These are phyloP conservation scores for Sideroxylon spinosum DNA, from an alignment of 179 eudicot genomes.

Conservation along the genomic window DNA sequence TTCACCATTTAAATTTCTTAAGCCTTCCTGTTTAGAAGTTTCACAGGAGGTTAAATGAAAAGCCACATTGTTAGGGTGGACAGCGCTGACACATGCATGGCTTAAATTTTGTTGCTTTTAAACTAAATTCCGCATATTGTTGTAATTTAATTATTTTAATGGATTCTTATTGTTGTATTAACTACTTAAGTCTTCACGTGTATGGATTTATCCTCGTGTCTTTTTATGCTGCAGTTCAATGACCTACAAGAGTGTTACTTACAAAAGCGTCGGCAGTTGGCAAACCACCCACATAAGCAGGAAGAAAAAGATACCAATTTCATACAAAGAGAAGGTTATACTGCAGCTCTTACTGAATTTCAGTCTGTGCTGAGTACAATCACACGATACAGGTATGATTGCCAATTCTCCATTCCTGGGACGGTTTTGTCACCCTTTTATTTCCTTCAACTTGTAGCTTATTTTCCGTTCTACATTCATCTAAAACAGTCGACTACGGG, in stretches of 20 bases:
- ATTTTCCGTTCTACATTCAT: constrained; percentile 3
- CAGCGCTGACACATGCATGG: not conserved
- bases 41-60: not conserved
- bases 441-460: constrained; percentile 3
- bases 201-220: constrained; percentile 8
- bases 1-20: not conserved
- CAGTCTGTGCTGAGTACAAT: constrained; percentile 66
- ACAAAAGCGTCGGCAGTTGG: constrained; percentile 62
- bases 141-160: not conserved
- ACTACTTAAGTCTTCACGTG: constrained; percentile 2
- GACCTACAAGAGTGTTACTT: constrained; percentile 72
- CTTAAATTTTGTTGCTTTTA: not conserved
- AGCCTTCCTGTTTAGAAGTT: constrained; percentile 11
- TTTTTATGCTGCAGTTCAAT: constrained; percentile 40
- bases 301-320: constrained; percentile 40
- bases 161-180: too few relatives aligned
- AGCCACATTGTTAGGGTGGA: not conserved
- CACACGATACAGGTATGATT: constrained; percentile 61
- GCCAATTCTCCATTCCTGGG: not conserved
- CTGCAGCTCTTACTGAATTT: constrained; percentile 58
- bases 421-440: not conserved
- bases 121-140: not conserved
- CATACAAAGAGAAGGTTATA: constrained; percentile 57
- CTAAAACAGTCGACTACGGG: constrained; percentile 65
- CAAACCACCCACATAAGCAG: constrained; percentile 33